These are phyloP conservation scores for Cenchrus purpureus DNA, from an alignment of 176 grass and related monocot genomes.

Conservation along the genomic window DNA sequence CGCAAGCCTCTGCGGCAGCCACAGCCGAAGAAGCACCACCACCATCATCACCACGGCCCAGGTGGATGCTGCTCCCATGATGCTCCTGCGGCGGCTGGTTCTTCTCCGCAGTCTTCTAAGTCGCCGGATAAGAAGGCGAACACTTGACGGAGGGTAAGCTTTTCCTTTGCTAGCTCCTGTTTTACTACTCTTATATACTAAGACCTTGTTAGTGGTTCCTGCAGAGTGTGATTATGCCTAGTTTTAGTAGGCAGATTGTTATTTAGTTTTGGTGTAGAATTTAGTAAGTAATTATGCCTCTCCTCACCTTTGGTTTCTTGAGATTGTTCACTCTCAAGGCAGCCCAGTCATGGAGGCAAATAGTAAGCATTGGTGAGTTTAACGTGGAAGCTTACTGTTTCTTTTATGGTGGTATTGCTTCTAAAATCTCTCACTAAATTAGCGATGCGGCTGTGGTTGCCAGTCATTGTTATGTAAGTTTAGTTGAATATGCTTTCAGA, in stretches of 20 bases:
- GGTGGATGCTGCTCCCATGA: constrained; percentile 76
- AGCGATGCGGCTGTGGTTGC: neutral
- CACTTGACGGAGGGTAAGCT: constrained; percentile 36
- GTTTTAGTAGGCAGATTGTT: neutral
- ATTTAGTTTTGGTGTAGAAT: neutral
- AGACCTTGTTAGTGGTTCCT: neutral
- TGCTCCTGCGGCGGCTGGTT: constrained; percentile 30
- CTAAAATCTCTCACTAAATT: constrained; percentile 71
- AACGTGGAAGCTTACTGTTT: constrained; percentile 65
- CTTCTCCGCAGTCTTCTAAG: constrained; percentile 25
- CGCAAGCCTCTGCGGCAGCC: constrained; percentile 60
- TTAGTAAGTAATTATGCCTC: constrained; percentile 36
- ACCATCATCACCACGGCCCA: constrained; percentile 56
- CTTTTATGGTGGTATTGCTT: constrained; percentile 50
- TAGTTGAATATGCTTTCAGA: neutral
- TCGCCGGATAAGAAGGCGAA: constrained; percentile 49
- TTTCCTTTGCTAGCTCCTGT: neutral
- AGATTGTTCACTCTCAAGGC: constrained; percentile 58
- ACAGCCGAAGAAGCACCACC: constrained; percentile 58
- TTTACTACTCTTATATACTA: neutral
- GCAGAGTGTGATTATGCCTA: neutral
- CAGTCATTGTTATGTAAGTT: neutral
- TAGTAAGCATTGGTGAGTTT: constrained; percentile 50
- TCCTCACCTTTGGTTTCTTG: constrained; percentile 84
- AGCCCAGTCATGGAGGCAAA: constrained; percentile 85